phyloP scores from a whole-genome alignment of 1,139 yeast genomes.

The Hyphopichia khmerensis region DNA sequence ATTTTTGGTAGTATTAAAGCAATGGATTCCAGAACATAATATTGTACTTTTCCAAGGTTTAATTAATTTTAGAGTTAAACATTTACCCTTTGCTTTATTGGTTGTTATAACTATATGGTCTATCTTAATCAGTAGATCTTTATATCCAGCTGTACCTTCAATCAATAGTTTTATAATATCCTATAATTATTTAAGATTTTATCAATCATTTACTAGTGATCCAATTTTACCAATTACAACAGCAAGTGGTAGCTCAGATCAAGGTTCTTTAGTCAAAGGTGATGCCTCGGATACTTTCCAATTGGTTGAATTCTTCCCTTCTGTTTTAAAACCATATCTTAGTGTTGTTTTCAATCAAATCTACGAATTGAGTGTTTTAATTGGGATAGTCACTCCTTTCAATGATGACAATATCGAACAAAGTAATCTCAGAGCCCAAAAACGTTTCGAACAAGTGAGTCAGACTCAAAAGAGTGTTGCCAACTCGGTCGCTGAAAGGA shows the following conservation, averaged over 20 bases:
- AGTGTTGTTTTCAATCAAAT: slow-evolving; percentile 52
- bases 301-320: slow-evolving; percentile 80
- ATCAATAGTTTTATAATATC: slow-evolving; percentile 66
- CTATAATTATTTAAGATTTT: slow-evolving; percentile 77
- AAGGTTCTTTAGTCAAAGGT: slow-evolving; percentile 51
- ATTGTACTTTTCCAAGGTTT: slow-evolving; percentile 64
- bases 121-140: slow-evolving; percentile 28
- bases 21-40: slow-evolving; percentile 85
- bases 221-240: slow-evolving; percentile 40
- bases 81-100: slow-evolving; percentile 65
- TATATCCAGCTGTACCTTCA: slow-evolving; percentile 64
- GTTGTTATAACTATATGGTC: slow-evolving; percentile 48
- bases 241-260: slow-evolving; percentile 19
- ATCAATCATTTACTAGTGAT: slow-evolving; percentile 47
- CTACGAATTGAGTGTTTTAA: slow-evolving; percentile 53
- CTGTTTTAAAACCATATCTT: slow-evolving; percentile 49
- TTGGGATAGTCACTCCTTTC: slow-evolving; percentile 64
- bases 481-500: slow-evolving; percentile 73
- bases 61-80: slow-evolving; percentile 68
- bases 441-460: slow-evolving; percentile 46
- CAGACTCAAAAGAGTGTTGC: slow-evolving; percentile 43
- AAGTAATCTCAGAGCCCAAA: slow-evolving; percentile 69
- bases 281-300: slow-evolving; percentile 92
- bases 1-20: slow-evolving; percentile 82
- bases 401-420: slow-evolving; percentile 70